Evolutionary conservation across 2,329 filamentous ascomycete genomes (phyloP).

Genomic region (Cercospora nicotianae): DNA sequence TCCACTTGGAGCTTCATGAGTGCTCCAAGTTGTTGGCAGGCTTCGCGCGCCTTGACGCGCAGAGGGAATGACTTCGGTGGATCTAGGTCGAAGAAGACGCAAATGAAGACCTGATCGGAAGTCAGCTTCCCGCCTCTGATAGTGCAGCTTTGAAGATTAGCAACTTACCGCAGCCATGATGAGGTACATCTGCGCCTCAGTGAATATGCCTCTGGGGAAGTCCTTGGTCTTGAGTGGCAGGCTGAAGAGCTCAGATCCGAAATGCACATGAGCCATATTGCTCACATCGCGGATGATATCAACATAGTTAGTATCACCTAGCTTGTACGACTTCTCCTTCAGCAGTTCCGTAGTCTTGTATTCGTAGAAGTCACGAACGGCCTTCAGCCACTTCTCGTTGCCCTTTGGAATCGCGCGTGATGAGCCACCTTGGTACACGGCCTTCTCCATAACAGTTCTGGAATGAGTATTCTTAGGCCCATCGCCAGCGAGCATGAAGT

Average conservation of each 20-base stretch:
- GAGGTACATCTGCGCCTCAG: slow-evolving; percentile 55
- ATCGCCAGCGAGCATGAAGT: slow-evolving; percentile 53
- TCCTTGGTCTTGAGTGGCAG: slow-evolving; percentile 57
- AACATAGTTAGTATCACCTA: slow-evolving; percentile 49
- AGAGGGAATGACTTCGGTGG: slow-evolving; percentile 54
- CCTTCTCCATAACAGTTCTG: slow-evolving; percentile 45
- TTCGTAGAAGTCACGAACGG: slow-evolving; percentile 52
- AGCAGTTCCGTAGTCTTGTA: slow-evolving; percentile 49
- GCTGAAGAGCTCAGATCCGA: slow-evolving; percentile 56
- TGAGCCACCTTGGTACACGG: slow-evolving; percentile 43
- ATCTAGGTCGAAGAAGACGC: slow-evolving; percentile 58
- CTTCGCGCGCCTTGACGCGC: slow-evolving; percentile 50
- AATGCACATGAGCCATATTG: slow-evolving; percentile 56
- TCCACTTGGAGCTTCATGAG: slow-evolving; percentile 52
- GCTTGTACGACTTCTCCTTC: slow-evolving; percentile 47
- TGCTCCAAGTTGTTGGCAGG: slow-evolving; percentile 52
- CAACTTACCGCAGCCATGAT: slow-evolving; percentile 48
- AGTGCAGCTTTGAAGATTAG: not conserved
- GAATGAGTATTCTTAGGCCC: slow-evolving; percentile 44
- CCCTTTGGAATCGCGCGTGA: slow-evolving; percentile 32
- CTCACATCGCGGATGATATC: slow-evolving; percentile 54
- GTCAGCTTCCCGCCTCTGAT: not conserved
- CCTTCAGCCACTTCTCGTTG: slow-evolving; percentile 46
- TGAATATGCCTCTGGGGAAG: slow-evolving; percentile 52
- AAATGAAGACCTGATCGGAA: slow-evolving; percentile 45